phyloP scores from a whole-genome alignment of 495 filamentous ascomycete species.

The Pyrenopolyporus hunteri region DNA sequence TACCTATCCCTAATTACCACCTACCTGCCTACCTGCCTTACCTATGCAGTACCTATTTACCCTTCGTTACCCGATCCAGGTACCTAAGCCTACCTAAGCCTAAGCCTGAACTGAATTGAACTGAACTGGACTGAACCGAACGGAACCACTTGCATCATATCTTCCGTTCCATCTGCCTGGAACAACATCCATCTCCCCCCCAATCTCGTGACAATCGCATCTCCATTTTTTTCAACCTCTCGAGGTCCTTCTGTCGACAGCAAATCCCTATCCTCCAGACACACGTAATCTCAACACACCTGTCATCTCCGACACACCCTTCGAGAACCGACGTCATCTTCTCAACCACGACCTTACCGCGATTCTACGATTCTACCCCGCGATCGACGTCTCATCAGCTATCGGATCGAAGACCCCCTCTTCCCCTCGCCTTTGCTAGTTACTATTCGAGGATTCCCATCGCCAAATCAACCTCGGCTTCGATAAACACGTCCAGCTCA shows the following conservation, averaged over 20 bases:
- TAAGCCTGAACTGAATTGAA: too few species aligned
- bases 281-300: neutral
- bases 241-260: too few species aligned
- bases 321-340: slow-evolving; percentile 30
- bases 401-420: slow-evolving; percentile 4
- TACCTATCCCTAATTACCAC: neutral
- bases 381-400: slow-evolving; percentile 20
- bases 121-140: too few species aligned
- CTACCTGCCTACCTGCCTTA: too few species aligned
- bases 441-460: too few species aligned
- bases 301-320: slow-evolving; percentile 8
- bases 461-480: slow-evolving; percentile 14
- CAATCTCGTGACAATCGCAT: slow-evolving; percentile 18
- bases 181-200: neutral
- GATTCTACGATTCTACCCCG: slow-evolving; percentile 30
- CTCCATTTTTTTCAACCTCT: slow-evolving; percentile 5
- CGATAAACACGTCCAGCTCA: slow-evolving; percentile 27
- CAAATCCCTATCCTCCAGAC: neutral
- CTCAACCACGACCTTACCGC: slow-evolving; percentile 7
- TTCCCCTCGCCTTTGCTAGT: neutral
- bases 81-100: too few species aligned
- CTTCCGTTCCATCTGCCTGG: slow-evolving; percentile 19
- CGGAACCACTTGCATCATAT: slow-evolving; percentile 13
- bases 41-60: neutral
- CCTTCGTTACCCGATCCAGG: slow-evolving; percentile 10